Evolutionary conservation across 345 rosid species (phyloP).

Genomic region (Arabidopsis thaliana): DNA sequence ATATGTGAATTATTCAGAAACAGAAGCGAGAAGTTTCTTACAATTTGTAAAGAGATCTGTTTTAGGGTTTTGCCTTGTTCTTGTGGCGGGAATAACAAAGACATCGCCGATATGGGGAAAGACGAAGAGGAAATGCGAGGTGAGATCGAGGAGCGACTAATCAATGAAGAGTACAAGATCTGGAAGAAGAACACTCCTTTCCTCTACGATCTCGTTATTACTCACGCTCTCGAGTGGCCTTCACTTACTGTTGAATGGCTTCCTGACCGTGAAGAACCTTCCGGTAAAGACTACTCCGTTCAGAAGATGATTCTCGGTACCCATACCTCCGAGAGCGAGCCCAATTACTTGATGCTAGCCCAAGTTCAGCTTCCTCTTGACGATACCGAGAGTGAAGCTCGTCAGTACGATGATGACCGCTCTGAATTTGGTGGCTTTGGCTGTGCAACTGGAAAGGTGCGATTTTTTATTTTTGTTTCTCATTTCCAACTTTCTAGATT

Average conservation of each 20-base stretch:
- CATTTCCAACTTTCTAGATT: background rate
- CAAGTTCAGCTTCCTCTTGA: constrained; percentile 97
- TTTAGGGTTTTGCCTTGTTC: constrained; percentile 43
- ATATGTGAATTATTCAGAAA: constrained; percentile 6
- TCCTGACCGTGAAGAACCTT: constrained; percentile 94
- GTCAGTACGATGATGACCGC: constrained; percentile 92
- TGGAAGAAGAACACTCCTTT: constrained; percentile 99
- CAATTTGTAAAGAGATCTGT: constrained; percentile 25
- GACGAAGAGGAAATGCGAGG: constrained; percentile 98
- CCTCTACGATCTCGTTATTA: constrained; percentile 92
- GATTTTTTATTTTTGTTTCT: background rate
- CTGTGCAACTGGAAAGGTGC: constrained; percentile 90
- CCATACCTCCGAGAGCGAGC: constrained; percentile 97
- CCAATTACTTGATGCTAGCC: constrained; percentile 93
- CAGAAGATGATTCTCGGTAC: constrained; percentile 99
- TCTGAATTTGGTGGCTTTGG: constrained; percentile 85
- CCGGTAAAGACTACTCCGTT: constrained; percentile 89
- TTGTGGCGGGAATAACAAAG: constrained; percentile 35
- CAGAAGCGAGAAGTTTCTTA: background rate
- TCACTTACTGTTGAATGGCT: constrained; percentile 98
- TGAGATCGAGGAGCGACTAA: constrained; percentile 88
- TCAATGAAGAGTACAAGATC: constrained; percentile 97
- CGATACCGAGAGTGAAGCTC: constrained; percentile 88
- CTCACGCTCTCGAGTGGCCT: constrained; percentile 99
- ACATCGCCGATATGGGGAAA: constrained; percentile 63